Conservation (phyloP, 495 filamentous ascomycete genomes). For the Xylaria curta region DNA sequence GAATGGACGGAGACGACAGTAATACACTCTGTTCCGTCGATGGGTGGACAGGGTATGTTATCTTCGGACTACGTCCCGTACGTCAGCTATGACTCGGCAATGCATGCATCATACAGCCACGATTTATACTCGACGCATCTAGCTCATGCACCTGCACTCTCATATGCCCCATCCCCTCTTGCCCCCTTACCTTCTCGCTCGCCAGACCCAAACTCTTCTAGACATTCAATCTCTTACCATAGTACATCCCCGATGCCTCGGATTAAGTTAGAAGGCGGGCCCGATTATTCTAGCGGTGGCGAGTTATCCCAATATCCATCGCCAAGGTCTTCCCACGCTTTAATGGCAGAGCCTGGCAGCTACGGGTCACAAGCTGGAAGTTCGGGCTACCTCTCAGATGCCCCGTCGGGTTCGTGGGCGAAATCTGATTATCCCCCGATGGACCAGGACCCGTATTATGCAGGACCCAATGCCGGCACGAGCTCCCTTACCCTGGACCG, state of each 20-base stretch:
- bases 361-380: constrained; percentile 46
- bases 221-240: constrained; percentile 46
- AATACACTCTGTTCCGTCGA: constrained; percentile 48
- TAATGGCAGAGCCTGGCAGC: constrained; percentile 44
- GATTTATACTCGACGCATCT: constrained; percentile 53
- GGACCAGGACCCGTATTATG: constrained; percentile 51
- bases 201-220: constrained; percentile 41
- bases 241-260: constrained; percentile 50
- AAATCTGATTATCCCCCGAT: constrained; percentile 54
- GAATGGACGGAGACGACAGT: constrained; percentile 48
- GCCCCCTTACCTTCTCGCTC: constrained; percentile 52
- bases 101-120: constrained; percentile 51
- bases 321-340: constrained; percentile 51
- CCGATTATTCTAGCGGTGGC: constrained; percentile 47
- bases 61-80: constrained; percentile 61
- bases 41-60: constrained; percentile 54
- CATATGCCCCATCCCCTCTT: constrained; percentile 49
- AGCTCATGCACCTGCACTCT: constrained; percentile 44
- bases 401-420: constrained; percentile 54
- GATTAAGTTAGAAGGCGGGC: constrained; percentile 57
- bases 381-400: constrained; percentile 57
- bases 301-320: constrained; percentile 58
- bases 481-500: constrained; percentile 41
- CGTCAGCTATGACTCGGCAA: constrained; percentile 48
- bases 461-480: constrained; percentile 23